These are phyloP conservation scores for Clonostachys rhizophaga DNA, from an alignment of 2,329 filamentous ascomycete genomes.

Conservation along the genomic window DNA sequence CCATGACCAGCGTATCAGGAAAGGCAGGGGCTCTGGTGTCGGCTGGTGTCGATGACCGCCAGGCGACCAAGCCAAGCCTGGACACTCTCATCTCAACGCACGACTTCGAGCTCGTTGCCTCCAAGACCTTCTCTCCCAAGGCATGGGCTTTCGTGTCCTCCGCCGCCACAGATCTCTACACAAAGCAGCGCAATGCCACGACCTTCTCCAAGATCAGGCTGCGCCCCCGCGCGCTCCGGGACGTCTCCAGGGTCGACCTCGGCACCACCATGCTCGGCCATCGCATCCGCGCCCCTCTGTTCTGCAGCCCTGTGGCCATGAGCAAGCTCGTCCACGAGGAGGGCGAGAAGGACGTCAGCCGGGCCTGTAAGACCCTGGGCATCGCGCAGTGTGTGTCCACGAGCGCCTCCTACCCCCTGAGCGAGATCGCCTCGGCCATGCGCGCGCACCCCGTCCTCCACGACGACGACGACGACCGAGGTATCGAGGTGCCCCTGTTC, in stretches of 20 bases:
- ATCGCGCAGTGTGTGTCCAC: constrained; percentile 59
- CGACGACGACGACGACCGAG: background rate
- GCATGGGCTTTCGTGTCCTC: constrained; percentile 69
- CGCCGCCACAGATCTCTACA: constrained; percentile 57
- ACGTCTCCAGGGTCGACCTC: constrained; percentile 48
- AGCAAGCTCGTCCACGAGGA: constrained; percentile 58
- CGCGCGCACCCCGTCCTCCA: background rate
- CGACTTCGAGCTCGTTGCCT: constrained; percentile 56
- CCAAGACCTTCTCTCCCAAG: constrained; percentile 50
- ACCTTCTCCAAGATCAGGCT: constrained; percentile 53
- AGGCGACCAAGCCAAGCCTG: constrained; percentile 3
- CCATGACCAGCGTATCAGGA: background rate
- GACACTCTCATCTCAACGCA: constrained; percentile 22
- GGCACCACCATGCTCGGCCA: constrained; percentile 49
- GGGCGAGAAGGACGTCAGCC: constrained; percentile 55
- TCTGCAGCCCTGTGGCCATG: constrained; percentile 61
- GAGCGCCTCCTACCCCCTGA: constrained; percentile 52
- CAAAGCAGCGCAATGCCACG: constrained; percentile 49
- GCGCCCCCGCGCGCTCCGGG: constrained; percentile 51
- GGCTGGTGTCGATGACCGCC: background rate
- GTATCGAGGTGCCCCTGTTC: constrained; percentile 33
- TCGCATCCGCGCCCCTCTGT: constrained; percentile 49
- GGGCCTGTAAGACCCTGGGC: constrained; percentile 42
- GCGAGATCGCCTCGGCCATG: constrained; percentile 37
- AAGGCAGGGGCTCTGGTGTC: too few species aligned